These are phyloP conservation scores for Tetrapisispora arboricola DNA, from an alignment of 805 yeast species.

Conservation along the genomic window DNA sequence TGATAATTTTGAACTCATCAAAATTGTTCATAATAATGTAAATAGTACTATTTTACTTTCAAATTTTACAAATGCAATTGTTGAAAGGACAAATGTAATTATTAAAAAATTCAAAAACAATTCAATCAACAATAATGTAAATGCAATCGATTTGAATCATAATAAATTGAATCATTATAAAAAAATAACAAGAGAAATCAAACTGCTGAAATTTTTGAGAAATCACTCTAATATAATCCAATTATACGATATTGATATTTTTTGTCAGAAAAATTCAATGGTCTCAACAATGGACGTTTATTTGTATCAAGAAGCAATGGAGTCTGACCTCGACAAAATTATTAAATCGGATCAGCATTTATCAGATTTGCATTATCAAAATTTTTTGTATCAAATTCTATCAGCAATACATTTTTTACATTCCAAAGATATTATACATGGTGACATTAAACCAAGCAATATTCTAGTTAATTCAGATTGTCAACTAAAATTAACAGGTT, in stretches of 20 bases:
- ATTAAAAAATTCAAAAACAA: background rate
- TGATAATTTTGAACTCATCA: background rate
- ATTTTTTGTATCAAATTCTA: constrained; percentile 80
- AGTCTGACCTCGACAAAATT: constrained; percentile 96
- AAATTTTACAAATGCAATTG: constrained; percentile 1
- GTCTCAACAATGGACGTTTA: constrained; percentile 76
- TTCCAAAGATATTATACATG: constrained; percentile 82
- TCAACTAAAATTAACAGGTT: constrained; percentile 91
- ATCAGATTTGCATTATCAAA: constrained; percentile 91
- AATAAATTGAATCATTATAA: constrained; percentile 30
- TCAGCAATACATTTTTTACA: constrained; percentile 88
- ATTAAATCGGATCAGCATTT: constrained; percentile 87
- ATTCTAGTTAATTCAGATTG: constrained; percentile 91
- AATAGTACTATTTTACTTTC: background rate
- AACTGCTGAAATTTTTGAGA: constrained; percentile 81
- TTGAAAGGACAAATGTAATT: background rate
- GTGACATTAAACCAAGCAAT: constrained; percentile 93
- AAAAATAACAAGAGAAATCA: constrained; percentile 83
- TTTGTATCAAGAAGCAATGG: constrained; percentile 94
- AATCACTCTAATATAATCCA: constrained; percentile 96
- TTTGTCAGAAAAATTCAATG: constrained; percentile 42
- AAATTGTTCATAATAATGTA: background rate
- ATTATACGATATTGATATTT: constrained; percentile 86
- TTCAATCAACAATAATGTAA: background rate
- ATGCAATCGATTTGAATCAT: no score